Conservation (phyloP, 257 asterid species). For the Marsdenia floribunda region DNA sequence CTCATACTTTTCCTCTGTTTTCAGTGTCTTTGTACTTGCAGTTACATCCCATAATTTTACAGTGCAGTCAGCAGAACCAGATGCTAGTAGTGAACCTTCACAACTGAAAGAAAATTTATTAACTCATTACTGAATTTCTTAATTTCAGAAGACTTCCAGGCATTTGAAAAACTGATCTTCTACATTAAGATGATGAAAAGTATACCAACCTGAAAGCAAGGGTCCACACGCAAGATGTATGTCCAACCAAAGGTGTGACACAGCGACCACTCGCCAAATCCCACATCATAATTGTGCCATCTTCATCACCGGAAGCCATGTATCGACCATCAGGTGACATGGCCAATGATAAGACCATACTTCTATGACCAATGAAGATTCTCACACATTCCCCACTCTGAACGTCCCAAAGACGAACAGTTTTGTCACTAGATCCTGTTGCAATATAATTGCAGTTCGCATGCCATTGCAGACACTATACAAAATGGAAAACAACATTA, state of each 20-base stretch:
- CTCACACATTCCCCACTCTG: constrained; percentile 96
- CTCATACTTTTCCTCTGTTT: constrained; percentile 62
- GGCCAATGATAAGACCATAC: constrained; percentile 82
- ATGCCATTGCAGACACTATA: constrained; percentile 97
- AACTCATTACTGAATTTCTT: constrained; percentile 4
- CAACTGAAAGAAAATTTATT: constrained; percentile 46
- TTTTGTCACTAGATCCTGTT: constrained; percentile 97
- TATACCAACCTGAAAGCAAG: constrained; percentile 74
- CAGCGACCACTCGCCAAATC: constrained; percentile 95
- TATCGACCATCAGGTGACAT: constrained; percentile 98
- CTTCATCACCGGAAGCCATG: constrained; percentile 99
- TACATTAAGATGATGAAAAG: neutral
- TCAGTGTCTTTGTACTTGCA: constrained; percentile 61
- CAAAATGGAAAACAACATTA: neutral
- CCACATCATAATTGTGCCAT: constrained; percentile 98
- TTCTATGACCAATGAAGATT: constrained; percentile 88
- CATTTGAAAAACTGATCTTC: neutral
- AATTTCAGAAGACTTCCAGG: neutral
- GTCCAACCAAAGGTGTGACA: constrained; percentile 86
- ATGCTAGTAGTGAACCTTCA: constrained; percentile 98
- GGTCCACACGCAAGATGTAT: constrained; percentile 92
- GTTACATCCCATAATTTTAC: constrained; percentile 97
- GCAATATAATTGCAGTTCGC: constrained; percentile 92
- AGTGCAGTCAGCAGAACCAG: constrained; percentile 98
- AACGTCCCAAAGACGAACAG: constrained; percentile 96